Percentiles rank a stretch among this genome's conserved stretches.
phyloP scores from a whole-genome alignment of 306 rosid genomes.

The Cyclanthera cordifolia region DNA sequence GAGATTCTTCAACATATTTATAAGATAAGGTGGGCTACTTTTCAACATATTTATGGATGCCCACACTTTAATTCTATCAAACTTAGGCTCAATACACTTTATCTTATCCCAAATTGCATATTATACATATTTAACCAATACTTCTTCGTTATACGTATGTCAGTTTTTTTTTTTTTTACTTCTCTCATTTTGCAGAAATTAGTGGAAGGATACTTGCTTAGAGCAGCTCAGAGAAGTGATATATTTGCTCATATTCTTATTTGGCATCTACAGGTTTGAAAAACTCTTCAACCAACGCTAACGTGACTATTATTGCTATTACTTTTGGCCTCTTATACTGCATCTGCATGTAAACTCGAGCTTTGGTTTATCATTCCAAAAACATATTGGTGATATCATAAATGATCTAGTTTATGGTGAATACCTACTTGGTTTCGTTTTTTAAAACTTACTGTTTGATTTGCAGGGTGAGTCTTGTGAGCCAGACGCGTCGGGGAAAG shows the following conservation, averaged over 20 bases:
- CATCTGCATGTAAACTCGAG: too few species aligned
- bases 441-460: constrained; percentile 22
- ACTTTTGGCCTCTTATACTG: not conserved
- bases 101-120: not conserved
- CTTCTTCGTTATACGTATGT: not conserved
- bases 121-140: not conserved
- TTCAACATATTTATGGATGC: too few species aligned
- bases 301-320: not conserved
- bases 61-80: too few species aligned
- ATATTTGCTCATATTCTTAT: constrained; percentile 88
- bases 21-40: too few species aligned
- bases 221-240: constrained; percentile 93
- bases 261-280: constrained; percentile 78
- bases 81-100: not conserved
- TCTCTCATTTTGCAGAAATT: constrained; percentile 50
- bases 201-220: constrained; percentile 90
- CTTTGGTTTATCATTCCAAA: not conserved
- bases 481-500: constrained; percentile 64
- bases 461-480: constrained; percentile 74
- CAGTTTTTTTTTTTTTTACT: not conserved
- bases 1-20: too few species aligned
- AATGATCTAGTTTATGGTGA: not conserved
- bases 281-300: not conserved
- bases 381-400: not conserved
- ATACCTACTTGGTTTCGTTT: not conserved